Evolutionary conservation across 164 flowering plant species (phyloP).

Genomic region (Vitis labrusca): DNA sequence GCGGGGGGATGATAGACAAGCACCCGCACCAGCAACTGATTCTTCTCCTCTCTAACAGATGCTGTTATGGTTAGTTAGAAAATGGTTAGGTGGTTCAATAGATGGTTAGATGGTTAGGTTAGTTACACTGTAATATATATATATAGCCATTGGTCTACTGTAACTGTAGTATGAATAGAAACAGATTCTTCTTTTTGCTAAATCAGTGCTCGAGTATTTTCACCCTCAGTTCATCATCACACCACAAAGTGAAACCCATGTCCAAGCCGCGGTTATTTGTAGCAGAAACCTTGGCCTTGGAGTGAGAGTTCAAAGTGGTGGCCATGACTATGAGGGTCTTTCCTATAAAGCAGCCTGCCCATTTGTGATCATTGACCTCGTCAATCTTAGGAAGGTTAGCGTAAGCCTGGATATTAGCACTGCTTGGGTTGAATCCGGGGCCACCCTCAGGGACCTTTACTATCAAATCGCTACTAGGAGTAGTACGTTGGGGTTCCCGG

Average conservation of each 20-base stretch:
- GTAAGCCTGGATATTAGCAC: background rate
- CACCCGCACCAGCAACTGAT: too few species aligned
- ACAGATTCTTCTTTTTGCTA: too few species aligned
- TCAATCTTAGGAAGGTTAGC: constrained; percentile 1
- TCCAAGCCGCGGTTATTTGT: constrained; percentile 14
- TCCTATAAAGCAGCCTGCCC: background rate
- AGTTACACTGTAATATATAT: too few species aligned
- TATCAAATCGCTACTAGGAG: constrained; percentile 9
- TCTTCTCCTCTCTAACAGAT: too few species aligned
- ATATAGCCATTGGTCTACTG: too few species aligned
- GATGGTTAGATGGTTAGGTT: too few species aligned
- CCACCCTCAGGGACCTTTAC: constrained; percentile 10
- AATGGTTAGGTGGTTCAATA: too few species aligned
- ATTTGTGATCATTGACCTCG: constrained; percentile 11
- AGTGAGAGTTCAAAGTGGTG: constrained; percentile 11
- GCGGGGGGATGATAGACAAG: too few species aligned
- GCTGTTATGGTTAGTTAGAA: too few species aligned
- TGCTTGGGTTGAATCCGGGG: constrained; percentile 8
- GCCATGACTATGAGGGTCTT: constrained; percentile 14
- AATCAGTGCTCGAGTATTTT: too few species aligned
- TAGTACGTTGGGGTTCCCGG: constrained; percentile 10
- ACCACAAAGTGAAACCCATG: background rate
- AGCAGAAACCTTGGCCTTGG: background rate
- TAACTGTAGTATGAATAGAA: too few species aligned
- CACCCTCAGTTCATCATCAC: constrained; percentile 9